Base-by-base conservation (phyloP, 495 filamentous ascomycete genomes). In the Daldinia grandis region DNA sequence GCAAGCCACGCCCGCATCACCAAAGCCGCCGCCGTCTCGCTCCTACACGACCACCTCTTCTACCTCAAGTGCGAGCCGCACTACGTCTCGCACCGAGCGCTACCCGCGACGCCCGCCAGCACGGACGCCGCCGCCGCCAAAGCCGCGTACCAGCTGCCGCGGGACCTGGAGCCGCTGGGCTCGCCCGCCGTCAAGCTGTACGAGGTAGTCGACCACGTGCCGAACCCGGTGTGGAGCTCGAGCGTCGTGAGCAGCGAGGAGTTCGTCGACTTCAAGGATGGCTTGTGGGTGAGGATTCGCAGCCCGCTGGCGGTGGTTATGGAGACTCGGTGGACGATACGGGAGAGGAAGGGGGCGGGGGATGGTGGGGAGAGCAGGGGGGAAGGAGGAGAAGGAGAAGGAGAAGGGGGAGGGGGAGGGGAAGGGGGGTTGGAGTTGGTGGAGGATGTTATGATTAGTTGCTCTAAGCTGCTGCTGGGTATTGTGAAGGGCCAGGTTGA, bases 11-110 rank as follows among this genome's bases (percentile, higher is more conserved):
- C 86, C 44, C 19, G n/a, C 49, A 51, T 74, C 62, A 85, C 84
- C 5, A 86, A 84, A 30, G 81, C 87, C 58, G 84, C 83, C 9
- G 90, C 87, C 38, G 77, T 92, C 38, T 78, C 82, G 44, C 84
- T 88, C 12, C 86, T 93, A 7, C 89, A 91, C 66, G 85, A 89
- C 76, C 89, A 83, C 69, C 67, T 62, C 4, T 82, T 83, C 76
- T 78, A 82, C 75, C 71, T 85, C 3, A 35, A 62, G 38, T 81
- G 79, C 75, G 79, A 83, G 66, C 82, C 83, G 28, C 80, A 81
- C 73, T 68, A 82, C 57, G 40, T 74, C 50, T 80, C 77, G 38
- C 81, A 76, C 71, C 77, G 79, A 21, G 40, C 59, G 0, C 53
- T 81, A 1, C 66, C 68, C 15, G 65, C 76, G 6, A 38, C 49